Base-by-base conservation (phyloP, 495 filamentous ascomycete genomes). In the Daldinia vernicosa region DNA sequence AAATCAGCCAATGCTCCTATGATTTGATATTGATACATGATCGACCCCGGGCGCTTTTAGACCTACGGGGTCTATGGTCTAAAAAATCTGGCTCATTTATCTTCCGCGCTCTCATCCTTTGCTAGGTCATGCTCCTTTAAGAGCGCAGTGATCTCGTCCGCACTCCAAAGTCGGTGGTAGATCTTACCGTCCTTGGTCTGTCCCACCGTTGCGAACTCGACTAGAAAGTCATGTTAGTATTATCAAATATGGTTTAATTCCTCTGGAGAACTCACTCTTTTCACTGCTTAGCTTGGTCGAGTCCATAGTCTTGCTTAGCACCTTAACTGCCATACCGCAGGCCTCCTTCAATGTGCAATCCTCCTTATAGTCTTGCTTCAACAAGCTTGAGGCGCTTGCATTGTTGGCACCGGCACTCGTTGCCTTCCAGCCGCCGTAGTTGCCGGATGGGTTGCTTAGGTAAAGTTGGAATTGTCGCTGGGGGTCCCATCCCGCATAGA, bases 301-400 rank as follows among this genome's bases (percentile, higher is more conserved):
- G 81, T 99, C 95, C 96, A 99, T 99, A 4, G 95, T 99, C 89
- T 99, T 99, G 87, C 95, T 98, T 70, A 99, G 83, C 60, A 98
- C 95, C 88, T 99, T 99, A 74, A 99, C 94, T 22, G 95, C 95
- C 88, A 98, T 90, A 43, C 89, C 94, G 83, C 95, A 98, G 6
- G 95, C 95, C 85, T 98, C 95, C 85, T 97, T 93, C 78, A 99
- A 81, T 69, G 92, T 89, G 76, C 92, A 97, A 71, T 98, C 93
- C 82, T 98, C 95, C 87, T 98, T 97, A 83, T 98, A 99, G 80
- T 99, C 95, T 80, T 99, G 95, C 88, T 99, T 99, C 79, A 99
- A 82, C 76, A 99, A 83, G 83, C 93, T 97, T 83, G 98, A 95
- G 27, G 96, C 96, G 75, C 93, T 96, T 54, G 96, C 95, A 78